phyloP scores from a whole-genome alignment of 306 rosid species.

The Trichosanthes truncata region DNA sequence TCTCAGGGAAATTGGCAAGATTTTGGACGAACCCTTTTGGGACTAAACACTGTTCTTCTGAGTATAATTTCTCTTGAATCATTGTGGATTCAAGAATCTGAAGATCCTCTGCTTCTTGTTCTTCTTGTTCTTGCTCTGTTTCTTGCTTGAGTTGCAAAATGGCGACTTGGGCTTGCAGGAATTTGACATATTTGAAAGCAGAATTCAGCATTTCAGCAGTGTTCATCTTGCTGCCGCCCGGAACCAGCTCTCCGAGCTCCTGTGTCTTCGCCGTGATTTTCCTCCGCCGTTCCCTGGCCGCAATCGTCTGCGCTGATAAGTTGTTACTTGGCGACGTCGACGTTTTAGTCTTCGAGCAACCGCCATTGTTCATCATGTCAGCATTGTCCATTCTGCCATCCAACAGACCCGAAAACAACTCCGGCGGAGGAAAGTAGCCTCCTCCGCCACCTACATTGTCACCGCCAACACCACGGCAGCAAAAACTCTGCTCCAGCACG shows the following conservation, averaged over 20 bases:
- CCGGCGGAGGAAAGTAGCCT: slow-evolving; percentile 2
- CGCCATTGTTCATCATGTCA: not conserved
- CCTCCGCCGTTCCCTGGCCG: slow-evolving; percentile 78
- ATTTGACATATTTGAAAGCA: slow-evolving; percentile 64
- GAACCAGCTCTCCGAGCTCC: slow-evolving; percentile 67
- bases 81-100: slow-evolving; percentile 31
- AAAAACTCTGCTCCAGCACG: not conserved
- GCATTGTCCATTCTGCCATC: not conserved
- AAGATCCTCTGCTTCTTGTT: slow-evolving; percentile 14
- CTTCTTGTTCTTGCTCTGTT: not conserved
- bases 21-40: slow-evolving; percentile 30
- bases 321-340: too few species aligned
- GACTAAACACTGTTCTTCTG: slow-evolving; percentile 56
- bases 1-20: slow-evolving; percentile 18
- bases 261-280: slow-evolving; percentile 64
- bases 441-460: not conserved
- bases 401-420: not conserved
- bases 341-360: not conserved
- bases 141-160: slow-evolving; percentile 40
- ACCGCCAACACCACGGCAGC: not conserved
- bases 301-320: slow-evolving; percentile 51
- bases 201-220: slow-evolving; percentile 82
- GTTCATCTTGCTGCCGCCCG: slow-evolving; percentile 75
- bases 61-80: slow-evolving; percentile 63
- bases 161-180: slow-evolving; percentile 54